Evolutionary conservation across 129 eudicot species (phyloP), one percentile per base, ranked within the genome.

Genomic region (Tanacetum coccineum): DNA sequence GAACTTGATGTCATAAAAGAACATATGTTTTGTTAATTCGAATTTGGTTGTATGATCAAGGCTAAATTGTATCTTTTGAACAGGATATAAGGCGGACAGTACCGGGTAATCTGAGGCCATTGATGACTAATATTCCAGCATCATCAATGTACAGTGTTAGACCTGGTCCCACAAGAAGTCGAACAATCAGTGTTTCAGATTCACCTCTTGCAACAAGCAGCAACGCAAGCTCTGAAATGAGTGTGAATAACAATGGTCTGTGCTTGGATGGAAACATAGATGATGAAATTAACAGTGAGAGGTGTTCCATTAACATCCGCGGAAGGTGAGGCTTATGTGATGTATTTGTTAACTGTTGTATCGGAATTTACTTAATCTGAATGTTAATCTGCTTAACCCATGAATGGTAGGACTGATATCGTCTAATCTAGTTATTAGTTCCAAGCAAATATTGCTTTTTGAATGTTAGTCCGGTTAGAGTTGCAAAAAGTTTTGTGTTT

Each of bases 61-160:
- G 26, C 59, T 72, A 10, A 66, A 15, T 66, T 13, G 25, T 18
- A 12, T 55, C 7, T 67, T 51, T 65, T 66, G 25, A 71, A 76
- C 85, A 93, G 96, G 98, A 86, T 88, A 82, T 93, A 58, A 84
- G 98, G 81, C 79, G 87, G 67, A 84, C 81, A 26, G 76, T 92
- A 69, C 96, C 98, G 0, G 95, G 96, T 45, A 93, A 93, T 56
- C 66, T 93, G 62, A 80, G 98, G 69, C 98, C 98, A 46, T 76
- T 86, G 79, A 93, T 93, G 98, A 80, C 87, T 59, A 93, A 93
- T 61, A 86, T 93, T 70, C 98, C 98, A 46, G 98, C 98, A 67
- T 93, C 96, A 11, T 93, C 98, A 40, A 84, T 93, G 96, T 93
- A 93, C 75, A 93, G 98, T 48, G 98, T 93, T 59, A 77, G 98